A percentile compares a stretch with the other conserved stretches of the same genome.
phyloP scores from a whole-genome alignment of 164 flowering plant species.

The Nelumbo lutea region DNA sequence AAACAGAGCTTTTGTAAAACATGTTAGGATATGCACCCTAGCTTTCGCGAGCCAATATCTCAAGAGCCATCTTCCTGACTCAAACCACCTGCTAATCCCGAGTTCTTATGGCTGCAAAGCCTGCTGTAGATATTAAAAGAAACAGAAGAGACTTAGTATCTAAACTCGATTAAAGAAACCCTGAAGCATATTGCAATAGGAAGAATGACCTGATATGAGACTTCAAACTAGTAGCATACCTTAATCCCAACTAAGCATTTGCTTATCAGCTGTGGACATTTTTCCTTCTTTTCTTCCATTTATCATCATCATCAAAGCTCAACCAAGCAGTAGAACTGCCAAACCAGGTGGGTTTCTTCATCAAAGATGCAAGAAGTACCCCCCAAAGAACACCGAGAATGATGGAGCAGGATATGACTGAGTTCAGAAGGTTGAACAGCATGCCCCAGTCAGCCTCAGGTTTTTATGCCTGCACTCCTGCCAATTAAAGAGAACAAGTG shows the following conservation, averaged over 20 bases:
- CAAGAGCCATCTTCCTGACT: not conserved
- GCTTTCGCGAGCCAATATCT: not conserved
- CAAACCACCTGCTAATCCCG: not conserved
- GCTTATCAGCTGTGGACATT: constrained; percentile 18
- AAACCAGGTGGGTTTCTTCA: constrained; percentile 17
- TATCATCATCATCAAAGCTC: constrained; percentile 25
- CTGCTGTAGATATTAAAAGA: not conserved
- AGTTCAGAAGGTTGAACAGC: constrained; percentile 1
- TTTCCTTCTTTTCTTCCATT: constrained; percentile 6
- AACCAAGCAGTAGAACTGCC: constrained; percentile 10
- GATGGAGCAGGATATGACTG: constrained; percentile 17
- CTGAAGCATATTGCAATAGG: too few relatives aligned
- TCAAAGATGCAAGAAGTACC: constrained; percentile 31
- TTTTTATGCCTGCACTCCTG: constrained; percentile 71
- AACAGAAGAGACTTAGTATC: not conserved
- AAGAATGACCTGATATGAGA: not conserved
- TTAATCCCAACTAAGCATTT: constrained; percentile 10
- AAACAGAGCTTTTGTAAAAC: constrained; percentile 2
- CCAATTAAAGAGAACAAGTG: constrained; percentile 24
- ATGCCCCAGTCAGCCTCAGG: constrained; percentile 39
- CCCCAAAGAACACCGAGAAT: constrained; percentile 19
- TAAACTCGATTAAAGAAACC: too few relatives aligned
- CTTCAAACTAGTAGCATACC: constrained; percentile 13
- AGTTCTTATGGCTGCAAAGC: not conserved
- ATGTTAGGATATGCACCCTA: not conserved